Conservation (phyloP, 768 basidiomycete genomes). For the Zangia roseola region DNA sequence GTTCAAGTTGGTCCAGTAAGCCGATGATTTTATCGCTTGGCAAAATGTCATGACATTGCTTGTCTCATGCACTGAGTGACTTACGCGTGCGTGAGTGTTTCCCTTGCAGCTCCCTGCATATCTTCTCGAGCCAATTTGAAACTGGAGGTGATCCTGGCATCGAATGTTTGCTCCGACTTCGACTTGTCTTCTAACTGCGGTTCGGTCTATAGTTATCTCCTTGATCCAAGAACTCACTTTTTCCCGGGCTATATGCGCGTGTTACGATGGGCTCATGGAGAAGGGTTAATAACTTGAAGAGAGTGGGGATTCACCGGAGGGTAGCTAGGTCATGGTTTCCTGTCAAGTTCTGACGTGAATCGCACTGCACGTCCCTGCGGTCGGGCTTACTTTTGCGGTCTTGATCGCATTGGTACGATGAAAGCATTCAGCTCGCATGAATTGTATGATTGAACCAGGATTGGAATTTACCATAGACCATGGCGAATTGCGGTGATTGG, state of each 20-base stretch:
- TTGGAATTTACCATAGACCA: constrained; percentile 19
- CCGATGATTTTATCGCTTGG: constrained; percentile 21
- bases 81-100: constrained; percentile 30
- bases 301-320: constrained; percentile 11
- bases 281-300: background rate
- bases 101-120: constrained; percentile 14
- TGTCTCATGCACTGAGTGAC: background rate
- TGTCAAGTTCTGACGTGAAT: constrained; percentile 1
- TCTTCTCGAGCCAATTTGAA: constrained; percentile 18
- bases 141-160: constrained; percentile 14
- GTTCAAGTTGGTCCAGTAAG: constrained; percentile 23
- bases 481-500: background rate
- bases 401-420: background rate
- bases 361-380: background rate
- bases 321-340: constrained; percentile 8
- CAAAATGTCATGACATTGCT: background rate
- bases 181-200: constrained; percentile 5
- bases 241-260: constrained; percentile 7
- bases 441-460: background rate
- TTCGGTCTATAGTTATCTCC: background rate
- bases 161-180: constrained; percentile 21
- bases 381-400: constrained; percentile 16
- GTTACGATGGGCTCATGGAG: background rate
- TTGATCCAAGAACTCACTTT: constrained; percentile 7
- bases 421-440: constrained; percentile 3